Evolutionary conservation across 495 filamentous ascomycete species (phyloP).

Genomic region (Aspergillus asperescens): DNA sequence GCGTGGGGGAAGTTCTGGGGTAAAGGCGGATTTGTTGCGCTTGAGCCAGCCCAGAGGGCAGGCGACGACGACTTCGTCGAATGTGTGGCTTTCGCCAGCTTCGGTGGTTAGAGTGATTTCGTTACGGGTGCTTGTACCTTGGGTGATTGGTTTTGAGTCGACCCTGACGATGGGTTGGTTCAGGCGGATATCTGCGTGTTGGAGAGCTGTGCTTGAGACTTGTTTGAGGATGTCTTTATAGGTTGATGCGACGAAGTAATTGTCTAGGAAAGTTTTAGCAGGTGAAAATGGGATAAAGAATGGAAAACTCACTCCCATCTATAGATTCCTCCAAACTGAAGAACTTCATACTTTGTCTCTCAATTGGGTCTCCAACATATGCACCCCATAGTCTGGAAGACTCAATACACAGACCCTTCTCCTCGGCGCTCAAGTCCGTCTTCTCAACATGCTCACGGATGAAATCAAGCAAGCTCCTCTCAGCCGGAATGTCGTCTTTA

Average conservation of each 20-base stretch:
- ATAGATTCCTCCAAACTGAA: constrained; percentile 95
- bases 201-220: constrained; percentile 58
- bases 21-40: constrained; percentile 62
- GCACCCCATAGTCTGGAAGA: constrained; percentile 77
- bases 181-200: constrained; percentile 58
- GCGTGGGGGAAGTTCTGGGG: constrained; percentile 59
- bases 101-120: constrained; percentile 51
- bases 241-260: constrained; percentile 81
- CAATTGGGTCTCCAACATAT: constrained; percentile 75
- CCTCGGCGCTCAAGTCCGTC: constrained; percentile 47
- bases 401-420: constrained; percentile 52
- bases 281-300: background rate
- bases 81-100: constrained; percentile 48
- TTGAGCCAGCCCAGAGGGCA: constrained; percentile 88
- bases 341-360: constrained; percentile 79
- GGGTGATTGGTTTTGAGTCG: constrained; percentile 24
- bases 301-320: constrained; percentile 63
- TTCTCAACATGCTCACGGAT: constrained; percentile 58
- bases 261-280: constrained; percentile 51
- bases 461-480: constrained; percentile 72
- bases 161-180: constrained; percentile 52
- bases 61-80: constrained; percentile 85
- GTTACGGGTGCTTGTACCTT: constrained; percentile 11
- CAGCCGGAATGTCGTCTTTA: constrained; percentile 55
- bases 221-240: constrained; percentile 69